Percentiles rank a stretch among this genome's conserved stretches.
Evolutionary conservation across 1,284 basidiomycete species (phyloP).

Genomic region (Sanghuangporus weigelae): DNA sequence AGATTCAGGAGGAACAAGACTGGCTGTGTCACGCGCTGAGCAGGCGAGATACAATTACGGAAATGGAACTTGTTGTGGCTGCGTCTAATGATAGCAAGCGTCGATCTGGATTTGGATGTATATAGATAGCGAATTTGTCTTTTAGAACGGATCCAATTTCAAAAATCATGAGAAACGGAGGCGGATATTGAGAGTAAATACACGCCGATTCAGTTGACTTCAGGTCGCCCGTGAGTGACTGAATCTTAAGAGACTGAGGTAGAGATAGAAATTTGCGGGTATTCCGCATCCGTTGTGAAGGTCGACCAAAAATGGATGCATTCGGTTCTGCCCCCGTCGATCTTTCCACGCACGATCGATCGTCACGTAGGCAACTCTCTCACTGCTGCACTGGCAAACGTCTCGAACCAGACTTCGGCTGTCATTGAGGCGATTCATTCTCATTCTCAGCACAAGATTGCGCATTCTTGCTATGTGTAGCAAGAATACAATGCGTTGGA

Average conservation of each 20-base stretch:
- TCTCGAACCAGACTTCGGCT: neutral
- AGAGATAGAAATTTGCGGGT: neutral
- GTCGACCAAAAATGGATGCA: neutral
- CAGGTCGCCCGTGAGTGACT: neutral
- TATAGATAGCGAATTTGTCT: neutral
- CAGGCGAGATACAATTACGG: neutral
- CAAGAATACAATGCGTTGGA: neutral
- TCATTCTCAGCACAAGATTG: neutral
- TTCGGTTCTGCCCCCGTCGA: neutral
- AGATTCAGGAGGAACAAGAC: neutral
- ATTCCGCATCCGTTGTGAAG: neutral
- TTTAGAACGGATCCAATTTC: neutral
- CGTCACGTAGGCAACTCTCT: neutral
- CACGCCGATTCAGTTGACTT: neutral
- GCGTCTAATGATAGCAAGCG: neutral
- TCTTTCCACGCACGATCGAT: neutral
- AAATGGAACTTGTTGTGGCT: neutral
- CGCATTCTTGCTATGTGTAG: neutral
- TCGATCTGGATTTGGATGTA: neutral
- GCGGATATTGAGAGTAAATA: slow-evolving; percentile 3
- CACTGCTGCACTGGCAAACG: no score
- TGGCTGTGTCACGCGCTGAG: neutral
- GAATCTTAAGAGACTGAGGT: neutral
- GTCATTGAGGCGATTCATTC: neutral
- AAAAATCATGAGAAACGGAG: neutral